Evolutionary conservation across 371 early-diverging fungal genomes (phyloP).

Genomic region (Apophysomyces trapeziformis): DNA sequence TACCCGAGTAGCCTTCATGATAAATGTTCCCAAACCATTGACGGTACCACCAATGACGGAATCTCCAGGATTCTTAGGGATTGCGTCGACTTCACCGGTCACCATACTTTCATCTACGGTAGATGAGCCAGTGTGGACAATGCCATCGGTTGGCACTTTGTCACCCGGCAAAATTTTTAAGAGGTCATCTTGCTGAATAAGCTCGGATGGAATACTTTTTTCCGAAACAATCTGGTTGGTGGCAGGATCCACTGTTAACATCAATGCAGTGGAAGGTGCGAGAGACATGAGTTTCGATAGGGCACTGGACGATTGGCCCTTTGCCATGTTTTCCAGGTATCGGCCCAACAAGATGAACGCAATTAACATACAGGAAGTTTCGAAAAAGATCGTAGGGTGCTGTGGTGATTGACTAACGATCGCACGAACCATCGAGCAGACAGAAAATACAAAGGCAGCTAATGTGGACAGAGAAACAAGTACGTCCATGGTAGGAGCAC

Average conservation of each 20-base stretch:
- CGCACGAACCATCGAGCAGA: conserved; percentile 64
- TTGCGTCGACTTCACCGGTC: conserved; percentile 96
- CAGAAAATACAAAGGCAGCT: conserved; percentile 79
- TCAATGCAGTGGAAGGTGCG: conserved; percentile 69
- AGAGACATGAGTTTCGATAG: conserved; percentile 87
- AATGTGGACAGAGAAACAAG: conserved; percentile 87
- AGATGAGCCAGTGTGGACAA: conserved; percentile 80
- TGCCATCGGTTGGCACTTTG: conserved; percentile 94
- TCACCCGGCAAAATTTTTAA: conserved; percentile 92
- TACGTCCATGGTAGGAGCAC: conserved; percentile 96
- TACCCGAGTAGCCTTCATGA: conserved; percentile 75
- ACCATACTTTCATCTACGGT: conserved; percentile 97
- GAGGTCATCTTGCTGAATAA: conserved; percentile 84
- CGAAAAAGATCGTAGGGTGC: conserved; percentile 89
- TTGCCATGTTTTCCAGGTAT: conserved; percentile 93
- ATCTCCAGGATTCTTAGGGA: conserved; percentile 73
- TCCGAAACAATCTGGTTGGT: conserved; percentile 58
- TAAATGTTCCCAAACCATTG: conserved; percentile 80
- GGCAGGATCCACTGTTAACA: conserved; percentile 44
- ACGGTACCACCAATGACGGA: conserved; percentile 92
- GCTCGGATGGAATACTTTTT: conserved; percentile 79
- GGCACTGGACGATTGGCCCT: conserved; percentile 90
- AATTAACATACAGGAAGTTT: conserved; percentile 89
- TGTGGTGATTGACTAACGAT: conserved; percentile 43
- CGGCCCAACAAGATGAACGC: conserved; percentile 90